Conservation (phyloP, 305 asterid genomes). For the Fraxinus platypoda region DNA sequence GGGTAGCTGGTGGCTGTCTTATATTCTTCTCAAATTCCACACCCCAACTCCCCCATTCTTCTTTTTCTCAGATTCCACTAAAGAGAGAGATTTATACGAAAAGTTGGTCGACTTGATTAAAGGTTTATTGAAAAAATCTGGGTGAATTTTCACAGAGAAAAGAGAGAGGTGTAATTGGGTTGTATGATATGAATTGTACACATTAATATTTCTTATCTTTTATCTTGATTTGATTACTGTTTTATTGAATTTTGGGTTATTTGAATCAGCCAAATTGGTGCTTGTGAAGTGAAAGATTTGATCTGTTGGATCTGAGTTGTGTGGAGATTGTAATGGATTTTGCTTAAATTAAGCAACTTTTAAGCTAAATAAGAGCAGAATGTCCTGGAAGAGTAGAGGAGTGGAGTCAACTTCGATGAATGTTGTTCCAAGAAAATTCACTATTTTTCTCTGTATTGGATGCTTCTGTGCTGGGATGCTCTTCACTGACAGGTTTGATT, state of each 20-base stretch:
- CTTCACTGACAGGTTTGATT: conserved; percentile 83
- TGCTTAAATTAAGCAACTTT: conserved; percentile 29
- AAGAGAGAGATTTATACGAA: neutral
- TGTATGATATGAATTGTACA: neutral
- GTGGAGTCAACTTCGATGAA: conserved; percentile 52
- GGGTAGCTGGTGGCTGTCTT: conserved; percentile 34
- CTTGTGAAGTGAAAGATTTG: conserved; percentile 20
- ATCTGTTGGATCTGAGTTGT: conserved; percentile 29
- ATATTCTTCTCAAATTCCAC: conserved; percentile 25
- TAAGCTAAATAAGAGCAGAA: conserved; percentile 33
- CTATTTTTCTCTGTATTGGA: conserved; percentile 76
- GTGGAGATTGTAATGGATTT: conserved; percentile 29
- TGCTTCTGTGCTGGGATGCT: conserved; percentile 94
- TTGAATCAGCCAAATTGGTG: neutral
- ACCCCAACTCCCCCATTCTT: conserved; percentile 20
- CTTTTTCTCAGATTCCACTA: conserved; percentile 9
- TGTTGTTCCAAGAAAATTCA: conserved; percentile 55
- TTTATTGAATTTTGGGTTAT: conserved; percentile 7
- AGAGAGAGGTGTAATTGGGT: neutral
- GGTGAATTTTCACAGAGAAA: neutral
- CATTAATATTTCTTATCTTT: neutral
- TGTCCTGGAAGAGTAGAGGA: conserved; percentile 92
- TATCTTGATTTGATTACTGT: neutral
- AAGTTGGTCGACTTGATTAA: neutral
- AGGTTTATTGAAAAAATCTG: neutral